Conservation (phyloP, 2,329 filamentous ascomycete species). For the Achaetomium macrosporum region DNA sequence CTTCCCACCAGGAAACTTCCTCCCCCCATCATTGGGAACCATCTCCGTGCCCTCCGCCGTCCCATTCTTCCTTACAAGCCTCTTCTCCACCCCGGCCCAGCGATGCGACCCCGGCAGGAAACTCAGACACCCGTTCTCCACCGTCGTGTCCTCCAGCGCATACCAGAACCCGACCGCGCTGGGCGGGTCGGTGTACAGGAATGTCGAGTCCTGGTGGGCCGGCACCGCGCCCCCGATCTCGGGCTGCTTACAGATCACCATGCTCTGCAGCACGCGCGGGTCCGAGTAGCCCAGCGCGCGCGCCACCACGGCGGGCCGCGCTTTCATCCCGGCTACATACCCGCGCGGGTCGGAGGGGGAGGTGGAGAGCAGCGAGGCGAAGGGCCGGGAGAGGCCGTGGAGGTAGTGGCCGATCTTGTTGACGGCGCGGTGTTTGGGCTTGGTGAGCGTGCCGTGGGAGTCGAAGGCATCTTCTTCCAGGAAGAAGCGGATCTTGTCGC, state of each 20-base stretch:
- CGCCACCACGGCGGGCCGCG: slow-evolving; percentile 56
- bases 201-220: slow-evolving; percentile 87
- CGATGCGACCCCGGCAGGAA: slow-evolving; percentile 77
- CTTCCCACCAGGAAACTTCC: slow-evolving; percentile 52
- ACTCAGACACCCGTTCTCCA: slow-evolving; percentile 80
- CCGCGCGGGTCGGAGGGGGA: slow-evolving; percentile 40
- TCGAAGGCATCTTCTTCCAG: slow-evolving; percentile 93
- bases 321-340: slow-evolving; percentile 31
- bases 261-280: slow-evolving; percentile 78
- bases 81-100: slow-evolving; percentile 61
- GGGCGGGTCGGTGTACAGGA: slow-evolving; percentile 83
- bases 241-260: slow-evolving; percentile 98
- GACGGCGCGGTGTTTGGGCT: slow-evolving; percentile 77
- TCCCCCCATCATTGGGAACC: slow-evolving; percentile 59
- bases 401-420: slow-evolving; percentile 85
- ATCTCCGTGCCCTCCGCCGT: slow-evolving; percentile 58
- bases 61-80: slow-evolving; percentile 64
- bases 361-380: slow-evolving; percentile 49
- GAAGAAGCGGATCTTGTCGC: slow-evolving; percentile 93
- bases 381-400: slow-evolving; percentile 62
- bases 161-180: slow-evolving; percentile 96
- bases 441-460: slow-evolving; percentile 55
- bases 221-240: slow-evolving; percentile 90
- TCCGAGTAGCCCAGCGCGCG: slow-evolving; percentile 66
- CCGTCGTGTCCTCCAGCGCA: slow-evolving; percentile 84